These are phyloP conservation scores for Dactylellina drechsleri DNA, from an alignment of 2,329 filamentous ascomycete species.

Conservation along the genomic window DNA sequence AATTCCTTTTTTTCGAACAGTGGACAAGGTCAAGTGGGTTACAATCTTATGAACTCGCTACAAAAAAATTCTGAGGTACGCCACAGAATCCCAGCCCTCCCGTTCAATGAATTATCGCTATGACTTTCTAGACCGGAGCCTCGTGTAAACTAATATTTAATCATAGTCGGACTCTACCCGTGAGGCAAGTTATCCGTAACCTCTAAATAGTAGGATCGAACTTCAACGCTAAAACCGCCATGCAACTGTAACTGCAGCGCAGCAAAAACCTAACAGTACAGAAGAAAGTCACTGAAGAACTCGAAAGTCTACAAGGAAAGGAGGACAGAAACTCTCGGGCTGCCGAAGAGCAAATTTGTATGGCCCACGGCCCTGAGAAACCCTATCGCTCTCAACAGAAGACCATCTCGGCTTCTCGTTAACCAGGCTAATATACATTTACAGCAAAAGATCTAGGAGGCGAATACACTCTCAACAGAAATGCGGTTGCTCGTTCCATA, in stretches of 20 bases:
- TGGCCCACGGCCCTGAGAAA: not conserved
- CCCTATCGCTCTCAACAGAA: not conserved
- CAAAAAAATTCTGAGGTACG: conserved; percentile 47
- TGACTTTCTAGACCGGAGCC: too few species aligned
- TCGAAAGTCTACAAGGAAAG: conserved; percentile 33
- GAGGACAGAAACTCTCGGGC: conserved; percentile 21
- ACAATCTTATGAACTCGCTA: conserved; percentile 40
- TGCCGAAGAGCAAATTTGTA: conserved; percentile 34
- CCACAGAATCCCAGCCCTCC: not conserved
- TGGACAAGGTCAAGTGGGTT: conserved; percentile 44
- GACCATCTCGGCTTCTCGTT: too few species aligned
- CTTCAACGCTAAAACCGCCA: too few species aligned
- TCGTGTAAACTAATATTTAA: not conserved
- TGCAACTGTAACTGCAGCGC: too few species aligned
- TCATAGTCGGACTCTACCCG: conserved; percentile 46
- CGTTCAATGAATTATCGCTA: too few species aligned
- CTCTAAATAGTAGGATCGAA: not conserved
- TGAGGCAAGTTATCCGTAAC: conserved; percentile 13
- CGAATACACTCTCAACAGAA: conserved; percentile 21
- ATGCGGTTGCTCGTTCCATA: conserved; percentile 35
- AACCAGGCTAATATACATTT: too few species aligned
- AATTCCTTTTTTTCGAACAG: conserved; percentile 8
- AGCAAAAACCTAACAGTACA: conserved; percentile 20
- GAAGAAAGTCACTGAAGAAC: conserved; percentile 42
- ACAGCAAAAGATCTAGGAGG: conserved; percentile 23